A percentile compares a stretch with the other conserved stretches of the same genome.
Evolutionary conservation across 2,329 filamentous ascomycete species (phyloP).

Genomic region (Shiraia bambusicola): DNA sequence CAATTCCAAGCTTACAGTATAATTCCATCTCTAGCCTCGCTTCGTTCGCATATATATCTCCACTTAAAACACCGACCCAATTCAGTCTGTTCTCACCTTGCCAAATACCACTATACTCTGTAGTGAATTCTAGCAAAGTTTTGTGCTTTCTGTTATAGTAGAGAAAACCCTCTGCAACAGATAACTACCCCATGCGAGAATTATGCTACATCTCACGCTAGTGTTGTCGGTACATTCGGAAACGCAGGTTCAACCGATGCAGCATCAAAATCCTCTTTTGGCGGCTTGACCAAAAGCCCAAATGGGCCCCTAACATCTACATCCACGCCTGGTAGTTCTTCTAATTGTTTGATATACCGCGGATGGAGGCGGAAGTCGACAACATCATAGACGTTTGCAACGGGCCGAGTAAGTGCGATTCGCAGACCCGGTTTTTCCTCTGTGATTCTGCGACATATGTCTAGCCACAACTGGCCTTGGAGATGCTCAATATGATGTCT

Average conservation of each 20-base stretch:
- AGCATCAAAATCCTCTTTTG: neutral
- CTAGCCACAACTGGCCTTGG: conserved; percentile 6
- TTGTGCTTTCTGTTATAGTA: no score
- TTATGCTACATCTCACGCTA: no score
- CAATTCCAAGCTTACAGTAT: no score
- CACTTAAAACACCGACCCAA: no score
- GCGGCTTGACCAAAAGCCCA: neutral
- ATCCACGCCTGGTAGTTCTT: neutral
- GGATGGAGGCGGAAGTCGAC: conserved; percentile 1
- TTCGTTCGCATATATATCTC: no score
- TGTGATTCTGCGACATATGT: conserved; percentile 1
- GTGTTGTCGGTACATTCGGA: conserved; percentile 1
- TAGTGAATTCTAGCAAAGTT: no score
- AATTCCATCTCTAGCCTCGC: no score
- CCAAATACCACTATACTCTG: no score
- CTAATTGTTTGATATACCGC: conserved; percentile 2
- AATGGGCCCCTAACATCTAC: neutral
- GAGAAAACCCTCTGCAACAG: no score
- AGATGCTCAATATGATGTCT: conserved; percentile 1
- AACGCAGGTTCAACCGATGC: neutral
- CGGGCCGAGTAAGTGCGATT: conserved; percentile 3
- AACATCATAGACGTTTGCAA: conserved; percentile 3
- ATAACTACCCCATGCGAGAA: no score
- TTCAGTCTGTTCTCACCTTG: no score
- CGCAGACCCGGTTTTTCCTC: neutral